phyloP scores from a whole-genome alignment of 139 green algal genomes.

The Desmodesmus armatus region DNA sequence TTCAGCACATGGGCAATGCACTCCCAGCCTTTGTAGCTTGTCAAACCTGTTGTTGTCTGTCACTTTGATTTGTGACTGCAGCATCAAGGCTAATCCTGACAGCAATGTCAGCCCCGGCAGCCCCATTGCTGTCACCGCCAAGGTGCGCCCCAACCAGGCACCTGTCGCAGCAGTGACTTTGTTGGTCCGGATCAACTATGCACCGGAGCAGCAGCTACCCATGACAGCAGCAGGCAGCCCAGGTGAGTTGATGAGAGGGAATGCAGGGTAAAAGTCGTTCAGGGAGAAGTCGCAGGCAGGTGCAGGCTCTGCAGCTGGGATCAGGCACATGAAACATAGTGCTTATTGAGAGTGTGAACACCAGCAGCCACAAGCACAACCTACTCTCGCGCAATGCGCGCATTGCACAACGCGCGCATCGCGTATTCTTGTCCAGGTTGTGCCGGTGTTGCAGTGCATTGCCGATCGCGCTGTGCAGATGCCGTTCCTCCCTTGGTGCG shows the following conservation, averaged over 20 bases:
- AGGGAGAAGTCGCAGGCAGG: neutral
- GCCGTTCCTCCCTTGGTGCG: too few relatives aligned
- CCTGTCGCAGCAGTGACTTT: neutral
- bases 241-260: neutral
- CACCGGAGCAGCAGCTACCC: slow-evolving; percentile 13
- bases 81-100: neutral
- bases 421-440: too few relatives aligned
- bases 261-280: neutral
- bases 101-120: neutral
- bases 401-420: too few relatives aligned
- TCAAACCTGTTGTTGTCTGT: neutral
- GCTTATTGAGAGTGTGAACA: too few relatives aligned
- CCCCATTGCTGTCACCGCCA: neutral
- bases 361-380: too few relatives aligned
- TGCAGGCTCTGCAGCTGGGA: neutral
- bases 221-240: neutral
- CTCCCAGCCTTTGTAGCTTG: neutral
- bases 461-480: too few relatives aligned
- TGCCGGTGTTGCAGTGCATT: too few relatives aligned
- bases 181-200: slow-evolving; percentile 38
- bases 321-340: neutral
- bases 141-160: slow-evolving; percentile 12
- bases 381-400: too few relatives aligned
- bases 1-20: neutral
- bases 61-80: neutral